phyloP scores from a whole-genome alignment of 352 stramenopile species.

The Globisporangium paddicum region DNA sequence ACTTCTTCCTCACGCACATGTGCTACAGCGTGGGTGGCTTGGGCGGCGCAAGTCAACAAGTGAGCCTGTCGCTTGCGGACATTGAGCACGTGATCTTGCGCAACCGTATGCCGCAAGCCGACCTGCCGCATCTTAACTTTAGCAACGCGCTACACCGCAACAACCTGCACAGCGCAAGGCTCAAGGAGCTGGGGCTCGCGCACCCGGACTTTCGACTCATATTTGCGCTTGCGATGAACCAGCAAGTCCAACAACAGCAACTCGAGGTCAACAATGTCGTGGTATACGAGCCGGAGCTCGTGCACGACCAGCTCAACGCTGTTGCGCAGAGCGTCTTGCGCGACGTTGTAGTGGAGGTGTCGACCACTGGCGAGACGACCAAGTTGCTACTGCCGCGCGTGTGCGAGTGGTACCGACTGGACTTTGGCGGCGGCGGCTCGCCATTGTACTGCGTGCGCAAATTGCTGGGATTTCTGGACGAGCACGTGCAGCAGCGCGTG shows the following conservation, averaged over 20 bases:
- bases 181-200: conserved; percentile 32
- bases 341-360: conserved; percentile 26
- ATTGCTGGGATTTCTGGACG: conserved; percentile 64
- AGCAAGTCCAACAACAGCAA: conserved; percentile 14
- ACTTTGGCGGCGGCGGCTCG: conserved; percentile 45
- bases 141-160: conserved; percentile 3
- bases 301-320: conserved; percentile 78
- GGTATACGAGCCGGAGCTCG: conserved; percentile 23
- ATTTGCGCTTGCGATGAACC: conserved; percentile 66
- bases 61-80: conserved; percentile 65
- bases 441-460: conserved; percentile 67
- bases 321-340: conserved; percentile 24
- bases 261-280: conserved; percentile 22
- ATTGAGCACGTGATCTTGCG: conserved; percentile 75
- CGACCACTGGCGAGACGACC: conserved; percentile 1
- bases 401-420: conserved; percentile 70
- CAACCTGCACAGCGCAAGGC: background rate
- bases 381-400: conserved; percentile 52
- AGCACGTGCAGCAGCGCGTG: conserved; percentile 34
- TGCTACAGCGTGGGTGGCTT: conserved; percentile 49
- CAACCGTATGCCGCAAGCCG: conserved; percentile 38
- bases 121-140: conserved; percentile 38
- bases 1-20: conserved; percentile 47
- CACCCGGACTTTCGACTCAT: conserved; percentile 79
- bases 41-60: conserved; percentile 13